Base-by-base conservation (phyloP, 768 basidiomycete genomes). In the Mycena haematopus region DNA sequence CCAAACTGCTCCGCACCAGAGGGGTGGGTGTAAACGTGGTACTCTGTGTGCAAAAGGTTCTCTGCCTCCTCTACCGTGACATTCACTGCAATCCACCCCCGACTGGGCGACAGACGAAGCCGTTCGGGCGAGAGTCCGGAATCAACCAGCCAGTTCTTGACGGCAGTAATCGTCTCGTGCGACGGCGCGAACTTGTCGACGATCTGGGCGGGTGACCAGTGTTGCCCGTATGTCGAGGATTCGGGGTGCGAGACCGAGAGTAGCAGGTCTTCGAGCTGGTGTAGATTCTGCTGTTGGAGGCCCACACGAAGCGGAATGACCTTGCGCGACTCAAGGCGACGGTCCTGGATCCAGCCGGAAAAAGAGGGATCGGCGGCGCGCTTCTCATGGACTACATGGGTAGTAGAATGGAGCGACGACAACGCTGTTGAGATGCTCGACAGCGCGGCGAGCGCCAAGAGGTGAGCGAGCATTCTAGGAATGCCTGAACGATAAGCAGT, bases 271-370 rank as follows among this genome's bases (percentile, higher is more conserved):
- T 82, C 80, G 15, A 84, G 63, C 36, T 71, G 51, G 55, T 79
- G 68, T 8, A 80, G 57, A 62, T 84, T 82, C 45, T 69, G 70
- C 67, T 84, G 82, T 8, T 66, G 65, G 6, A 84, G 76, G 0
- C 81, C 83, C 45, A 83, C 77, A 49, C 81, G 80, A 36, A 84
- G 70, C 13, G 82, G 83, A 27, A 83, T 62, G 2, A 74, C 59
- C 21, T 72, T 70, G 45, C 73, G 60, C 10, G 77, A 22, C 36
- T 76, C 66, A 22, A 76, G 71, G 5, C 72, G 75, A 31, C 75
- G 72, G 19, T 71, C 53, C 3, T 66, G 58, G 0, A 36, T 42
- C 82, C 78, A 83, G 2, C 70, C 60, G 2, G 56, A 24, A 15
- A 35, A 71, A 7, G 55, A 11, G 10, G 79, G 80, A 3, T 72